Conservation (phyloP, 495 filamentous ascomycete genomes). For the Neurospora sp. region DNA sequence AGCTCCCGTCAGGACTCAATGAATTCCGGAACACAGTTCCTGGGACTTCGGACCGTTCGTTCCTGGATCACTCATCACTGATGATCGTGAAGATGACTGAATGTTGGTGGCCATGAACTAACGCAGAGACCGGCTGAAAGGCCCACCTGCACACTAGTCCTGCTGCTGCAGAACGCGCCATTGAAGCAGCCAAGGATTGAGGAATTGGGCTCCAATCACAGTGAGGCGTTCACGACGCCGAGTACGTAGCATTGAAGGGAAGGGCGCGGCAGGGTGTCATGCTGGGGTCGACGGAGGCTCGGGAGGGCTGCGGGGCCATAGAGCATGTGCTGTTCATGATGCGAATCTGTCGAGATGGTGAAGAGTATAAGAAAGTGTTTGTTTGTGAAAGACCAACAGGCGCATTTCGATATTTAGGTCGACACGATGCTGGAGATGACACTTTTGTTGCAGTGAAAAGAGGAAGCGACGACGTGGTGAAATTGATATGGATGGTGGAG, state of each 20-base stretch:
- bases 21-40: background rate
- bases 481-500: background rate
- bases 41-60: background rate
- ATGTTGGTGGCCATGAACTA: background rate
- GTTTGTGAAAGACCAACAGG: background rate
- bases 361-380: background rate
- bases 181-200: background rate
- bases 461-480: background rate
- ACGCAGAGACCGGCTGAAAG: background rate
- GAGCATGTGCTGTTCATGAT: background rate
- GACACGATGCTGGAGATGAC: background rate
- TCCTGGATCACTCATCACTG: background rate
- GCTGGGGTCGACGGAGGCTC: background rate
- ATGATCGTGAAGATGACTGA: background rate
- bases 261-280: background rate
- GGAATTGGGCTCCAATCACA: background rate
- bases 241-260: background rate
- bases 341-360: background rate
- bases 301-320: background rate
- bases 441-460: background rate
- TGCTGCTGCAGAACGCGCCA: background rate
- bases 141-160: background rate
- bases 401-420: background rate
- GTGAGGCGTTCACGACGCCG: background rate
- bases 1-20: background rate